Evolutionary conservation across 73 alveolate species (phyloP).

Genomic region (Uronychia setigera): DNA sequence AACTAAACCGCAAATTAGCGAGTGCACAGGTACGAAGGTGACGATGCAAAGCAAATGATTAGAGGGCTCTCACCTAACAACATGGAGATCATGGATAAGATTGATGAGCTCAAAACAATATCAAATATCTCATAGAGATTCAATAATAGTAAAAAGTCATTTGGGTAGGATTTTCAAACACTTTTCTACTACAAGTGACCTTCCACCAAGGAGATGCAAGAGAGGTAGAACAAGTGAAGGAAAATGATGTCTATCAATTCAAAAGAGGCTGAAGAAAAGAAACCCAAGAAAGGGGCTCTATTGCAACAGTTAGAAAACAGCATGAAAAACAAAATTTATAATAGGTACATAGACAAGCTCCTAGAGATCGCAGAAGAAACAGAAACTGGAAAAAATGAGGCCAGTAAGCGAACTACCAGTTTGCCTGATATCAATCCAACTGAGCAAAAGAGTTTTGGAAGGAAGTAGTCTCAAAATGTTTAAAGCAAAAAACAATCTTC

Average conservation of each 20-base stretch:
- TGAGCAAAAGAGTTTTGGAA: too few relatives aligned
- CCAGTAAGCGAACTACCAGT: too few relatives aligned
- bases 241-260: background rate
- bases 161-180: background rate
- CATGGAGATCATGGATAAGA: background rate
- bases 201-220: background rate
- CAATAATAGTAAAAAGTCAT: background rate
- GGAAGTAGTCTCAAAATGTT: too few relatives aligned
- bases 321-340: background rate
- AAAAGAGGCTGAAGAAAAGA: background rate
- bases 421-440: too few relatives aligned
- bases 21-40: background rate
- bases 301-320: too few relatives aligned
- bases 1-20: background rate
- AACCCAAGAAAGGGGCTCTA: background rate
- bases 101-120: background rate
- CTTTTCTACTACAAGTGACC: conserved; percentile 1
- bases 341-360: background rate
- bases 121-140: background rate
- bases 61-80: background rate
- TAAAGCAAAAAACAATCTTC: too few relatives aligned
- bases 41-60: background rate
- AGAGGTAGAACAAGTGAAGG: background rate
- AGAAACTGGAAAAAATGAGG: background rate
- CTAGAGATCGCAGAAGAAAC: background rate